Percentiles rank a stretch among this genome's conserved stretches.
Conservation (phyloP, 495 filamentous ascomycete genomes). For the Penicillium macrosclerotiorum region DNA sequence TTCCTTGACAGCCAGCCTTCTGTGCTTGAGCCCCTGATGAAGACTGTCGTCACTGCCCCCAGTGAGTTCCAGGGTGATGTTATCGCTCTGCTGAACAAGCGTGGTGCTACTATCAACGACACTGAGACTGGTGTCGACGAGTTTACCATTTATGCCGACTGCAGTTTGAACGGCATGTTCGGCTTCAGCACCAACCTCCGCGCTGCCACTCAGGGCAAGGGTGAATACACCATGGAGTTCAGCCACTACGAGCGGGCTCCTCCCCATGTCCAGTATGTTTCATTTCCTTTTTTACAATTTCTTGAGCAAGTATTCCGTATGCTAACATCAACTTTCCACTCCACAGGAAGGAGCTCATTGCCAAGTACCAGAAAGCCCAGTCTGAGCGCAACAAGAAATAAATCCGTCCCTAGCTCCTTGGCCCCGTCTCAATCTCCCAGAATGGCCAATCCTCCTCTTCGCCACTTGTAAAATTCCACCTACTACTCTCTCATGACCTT, state of each 20-base stretch:
- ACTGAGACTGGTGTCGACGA: conserved; percentile 94
- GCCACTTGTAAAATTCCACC: conserved; percentile 20
- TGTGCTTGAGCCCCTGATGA: conserved; percentile 96
- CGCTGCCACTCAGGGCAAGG: conserved; percentile 96
- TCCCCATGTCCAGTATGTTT: conserved; percentile 80
- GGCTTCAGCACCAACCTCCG: conserved; percentile 88
- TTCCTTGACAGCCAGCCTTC: conserved; percentile 75
- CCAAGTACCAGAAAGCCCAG: conserved; percentile 83
- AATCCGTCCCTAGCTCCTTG: conserved; percentile 11
- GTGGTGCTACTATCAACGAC: conserved; percentile 90
- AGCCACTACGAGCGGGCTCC: conserved; percentile 88
- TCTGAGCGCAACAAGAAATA: conserved; percentile 71
- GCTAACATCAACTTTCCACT: conserved; percentile 11
- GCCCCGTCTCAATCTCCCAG: conserved; percentile 6
- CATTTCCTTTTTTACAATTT: not conserved
- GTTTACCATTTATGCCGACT: conserved; percentile 92
- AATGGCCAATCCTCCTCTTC: conserved; percentile 7
- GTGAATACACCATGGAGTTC: conserved; percentile 99
- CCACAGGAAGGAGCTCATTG: conserved; percentile 78
- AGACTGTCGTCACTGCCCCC: conserved; percentile 91
- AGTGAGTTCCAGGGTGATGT: conserved; percentile 98
- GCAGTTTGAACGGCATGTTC: conserved; percentile 94
- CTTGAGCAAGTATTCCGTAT: not conserved
- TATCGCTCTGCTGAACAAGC: conserved; percentile 93
- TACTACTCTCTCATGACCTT: conserved; percentile 1